Percentiles rank a stretch among this genome's conserved stretches.
These are phyloP conservation scores for Trichocomaceae sp. DNA, from an alignment of 2,329 filamentous ascomycete species.

Conservation along the genomic window DNA sequence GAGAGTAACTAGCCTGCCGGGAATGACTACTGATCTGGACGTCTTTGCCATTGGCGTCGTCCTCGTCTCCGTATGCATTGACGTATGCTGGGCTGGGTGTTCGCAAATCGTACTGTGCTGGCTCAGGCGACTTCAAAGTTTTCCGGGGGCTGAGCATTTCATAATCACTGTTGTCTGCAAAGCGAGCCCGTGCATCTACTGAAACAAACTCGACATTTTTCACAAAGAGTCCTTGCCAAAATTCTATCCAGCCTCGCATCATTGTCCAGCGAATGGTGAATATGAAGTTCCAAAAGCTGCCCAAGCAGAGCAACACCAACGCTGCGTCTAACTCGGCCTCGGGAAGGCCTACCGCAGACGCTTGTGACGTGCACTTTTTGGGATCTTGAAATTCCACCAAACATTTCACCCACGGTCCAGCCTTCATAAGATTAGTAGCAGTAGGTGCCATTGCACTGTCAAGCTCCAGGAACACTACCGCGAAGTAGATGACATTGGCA, in stretches of 20 bases:
- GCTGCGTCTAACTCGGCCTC: conserved; percentile 74
- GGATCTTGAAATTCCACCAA: conserved; percentile 58
- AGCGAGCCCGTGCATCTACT: conserved; percentile 63
- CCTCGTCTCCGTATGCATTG: background rate
- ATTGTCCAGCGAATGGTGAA: conserved; percentile 80
- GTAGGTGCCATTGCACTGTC: conserved; percentile 61
- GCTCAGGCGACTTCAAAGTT: conserved; percentile 29
- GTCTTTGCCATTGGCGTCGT: background rate
- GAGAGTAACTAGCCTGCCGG: conserved; percentile 3
- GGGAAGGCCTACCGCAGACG: conserved; percentile 59
- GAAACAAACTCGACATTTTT: conserved; percentile 74
- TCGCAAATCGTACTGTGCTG: conserved; percentile 22
- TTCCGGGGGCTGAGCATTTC: conserved; percentile 58
- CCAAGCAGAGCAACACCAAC: conserved; percentile 74
- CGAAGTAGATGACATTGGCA: conserved; percentile 87
- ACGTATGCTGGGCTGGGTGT: conserved; percentile 12
- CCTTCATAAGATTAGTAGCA: conserved; percentile 50
- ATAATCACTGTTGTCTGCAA: conserved; percentile 63
- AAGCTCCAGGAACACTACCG: conserved; percentile 81
- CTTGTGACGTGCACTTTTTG: conserved; percentile 57
- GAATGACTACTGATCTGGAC: conserved; percentile 2
- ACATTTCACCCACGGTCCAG: conserved; percentile 64
- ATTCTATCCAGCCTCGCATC: conserved; percentile 72
- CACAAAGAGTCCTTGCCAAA: conserved; percentile 47
- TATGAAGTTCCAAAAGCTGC: conserved; percentile 77